Evolutionary conservation across 306 rosid species (phyloP).

Genomic region (Malus sylvestris): DNA sequence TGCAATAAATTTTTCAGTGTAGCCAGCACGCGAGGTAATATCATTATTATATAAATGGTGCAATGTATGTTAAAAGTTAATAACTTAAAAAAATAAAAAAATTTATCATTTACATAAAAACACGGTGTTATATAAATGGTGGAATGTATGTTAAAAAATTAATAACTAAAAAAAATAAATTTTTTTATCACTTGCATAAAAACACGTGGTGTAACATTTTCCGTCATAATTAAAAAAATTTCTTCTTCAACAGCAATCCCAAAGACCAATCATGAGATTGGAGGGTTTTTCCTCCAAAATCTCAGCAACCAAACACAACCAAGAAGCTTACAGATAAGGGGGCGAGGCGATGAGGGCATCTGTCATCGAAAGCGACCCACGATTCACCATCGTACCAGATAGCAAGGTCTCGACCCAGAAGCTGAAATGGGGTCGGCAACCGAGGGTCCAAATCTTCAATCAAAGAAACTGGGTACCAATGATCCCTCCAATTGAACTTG

Average conservation of each 20-base stretch:
- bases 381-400: slow-evolving; percentile 65
- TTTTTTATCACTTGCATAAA: accelerated
- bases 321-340: slow-evolving; percentile 75
- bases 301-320: not conserved
- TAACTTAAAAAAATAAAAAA: too few species aligned
- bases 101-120: too few species aligned
- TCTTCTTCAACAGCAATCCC: too few species aligned
- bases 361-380: slow-evolving; percentile 92
- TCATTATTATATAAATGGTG: too few species aligned
- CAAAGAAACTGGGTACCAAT: slow-evolving; percentile 97
- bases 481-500: slow-evolving; percentile 85
- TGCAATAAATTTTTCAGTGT: too few species aligned
- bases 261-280: too few species aligned
- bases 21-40: accelerated
- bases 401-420: slow-evolving; percentile 84
- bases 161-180: too few species aligned
- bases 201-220: too few species aligned
- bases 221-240: too few species aligned
- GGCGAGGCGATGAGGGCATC: slow-evolving; percentile 96
- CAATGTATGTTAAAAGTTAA: too few species aligned
- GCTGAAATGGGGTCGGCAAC: slow-evolving; percentile 83
- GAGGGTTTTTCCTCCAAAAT: slow-evolving; percentile 5
- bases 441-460: slow-evolving; percentile 77
- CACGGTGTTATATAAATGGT: too few species aligned
- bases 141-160: too few species aligned